These are phyloP conservation scores for Polytrichum formosum DNA, from an alignment of 225 moss, liverwort and hornwort genomes.

Conservation along the genomic window DNA sequence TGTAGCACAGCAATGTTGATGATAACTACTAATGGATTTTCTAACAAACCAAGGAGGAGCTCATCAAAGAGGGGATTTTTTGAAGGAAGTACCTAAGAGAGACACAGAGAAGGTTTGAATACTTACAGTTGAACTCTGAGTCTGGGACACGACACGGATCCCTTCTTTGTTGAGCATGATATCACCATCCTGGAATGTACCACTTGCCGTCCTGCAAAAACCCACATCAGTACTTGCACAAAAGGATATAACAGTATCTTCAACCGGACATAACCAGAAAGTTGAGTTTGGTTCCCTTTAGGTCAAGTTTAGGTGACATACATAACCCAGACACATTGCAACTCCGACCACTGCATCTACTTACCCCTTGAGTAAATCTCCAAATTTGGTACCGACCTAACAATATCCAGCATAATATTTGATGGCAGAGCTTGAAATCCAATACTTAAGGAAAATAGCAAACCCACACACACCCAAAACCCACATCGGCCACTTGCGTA, in stretches of 20 bases:
- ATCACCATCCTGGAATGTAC: slow-evolving; percentile 64
- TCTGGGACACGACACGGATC: slow-evolving; percentile 49
- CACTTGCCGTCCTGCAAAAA: slow-evolving; percentile 52
- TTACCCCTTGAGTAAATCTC: background rate
- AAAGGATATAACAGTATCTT: background rate
- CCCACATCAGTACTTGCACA: background rate
- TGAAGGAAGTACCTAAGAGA: background rate
- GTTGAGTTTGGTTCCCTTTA: background rate
- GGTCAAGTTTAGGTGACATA: background rate
- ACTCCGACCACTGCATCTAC: background rate
- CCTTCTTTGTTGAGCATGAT: slow-evolving; percentile 63
- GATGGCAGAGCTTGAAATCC: background rate
- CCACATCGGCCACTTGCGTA: too few species aligned
- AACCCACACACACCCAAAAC: background rate
- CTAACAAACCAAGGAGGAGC: slow-evolving; percentile 2
- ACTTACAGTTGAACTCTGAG: slow-evolving; percentile 56
- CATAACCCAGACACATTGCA: background rate
- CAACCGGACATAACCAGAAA: background rate
- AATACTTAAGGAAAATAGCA: background rate
- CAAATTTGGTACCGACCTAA: background rate
- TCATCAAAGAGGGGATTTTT: background rate
- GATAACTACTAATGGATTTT: too few species aligned
- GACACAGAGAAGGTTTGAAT: background rate
- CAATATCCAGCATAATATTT: background rate
- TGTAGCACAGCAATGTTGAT: too few species aligned